Evolutionary conservation across 2,329 filamentous ascomycete species (phyloP).

Genomic region (Periglandula ipomoeae): DNA sequence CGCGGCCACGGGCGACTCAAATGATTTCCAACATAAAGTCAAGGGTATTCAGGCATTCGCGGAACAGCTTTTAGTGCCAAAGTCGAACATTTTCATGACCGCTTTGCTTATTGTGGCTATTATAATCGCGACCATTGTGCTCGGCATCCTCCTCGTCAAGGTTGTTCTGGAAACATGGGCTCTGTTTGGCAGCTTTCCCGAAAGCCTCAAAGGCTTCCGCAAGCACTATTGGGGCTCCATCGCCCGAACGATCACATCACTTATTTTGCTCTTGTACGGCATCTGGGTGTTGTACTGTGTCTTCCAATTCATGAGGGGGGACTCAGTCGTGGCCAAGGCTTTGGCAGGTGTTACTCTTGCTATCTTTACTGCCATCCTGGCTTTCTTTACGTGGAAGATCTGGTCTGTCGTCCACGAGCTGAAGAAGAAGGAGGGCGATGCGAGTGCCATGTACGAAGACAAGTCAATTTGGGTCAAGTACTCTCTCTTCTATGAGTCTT

Average conservation of each 20-base stretch:
- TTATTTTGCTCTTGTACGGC: conserved; percentile 87
- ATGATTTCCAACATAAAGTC: conserved; percentile 41
- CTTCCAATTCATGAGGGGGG: conserved; percentile 87
- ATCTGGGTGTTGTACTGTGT: conserved; percentile 94
- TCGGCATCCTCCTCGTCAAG: conserved; percentile 83
- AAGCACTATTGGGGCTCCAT: conserved; percentile 95
- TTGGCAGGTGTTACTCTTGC: conserved; percentile 75
- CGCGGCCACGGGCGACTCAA: conserved; percentile 16
- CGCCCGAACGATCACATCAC: conserved; percentile 76
- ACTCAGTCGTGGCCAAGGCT: conserved; percentile 85
- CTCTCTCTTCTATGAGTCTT: conserved; percentile 93
- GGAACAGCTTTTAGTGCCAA: conserved; percentile 76
- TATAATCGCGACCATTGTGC: conserved; percentile 71
- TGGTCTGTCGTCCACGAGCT: conserved; percentile 65
- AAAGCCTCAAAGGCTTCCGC: conserved; percentile 72
- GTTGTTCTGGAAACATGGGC: conserved; percentile 86
- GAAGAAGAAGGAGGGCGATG: conserved; percentile 67
- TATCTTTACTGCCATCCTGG: conserved; percentile 72
- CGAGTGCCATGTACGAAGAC: conserved; percentile 69
- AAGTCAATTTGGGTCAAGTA: conserved; percentile 92
- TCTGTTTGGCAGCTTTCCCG: conserved; percentile 78
- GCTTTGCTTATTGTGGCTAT: conserved; percentile 83
- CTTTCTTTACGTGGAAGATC: conserved; percentile 78
- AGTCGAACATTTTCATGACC: conserved; percentile 93
- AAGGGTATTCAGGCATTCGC: conserved; percentile 73